phyloP scores from a whole-genome alignment of 495 filamentous ascomycete species.

The Penicillium chermesinum region DNA sequence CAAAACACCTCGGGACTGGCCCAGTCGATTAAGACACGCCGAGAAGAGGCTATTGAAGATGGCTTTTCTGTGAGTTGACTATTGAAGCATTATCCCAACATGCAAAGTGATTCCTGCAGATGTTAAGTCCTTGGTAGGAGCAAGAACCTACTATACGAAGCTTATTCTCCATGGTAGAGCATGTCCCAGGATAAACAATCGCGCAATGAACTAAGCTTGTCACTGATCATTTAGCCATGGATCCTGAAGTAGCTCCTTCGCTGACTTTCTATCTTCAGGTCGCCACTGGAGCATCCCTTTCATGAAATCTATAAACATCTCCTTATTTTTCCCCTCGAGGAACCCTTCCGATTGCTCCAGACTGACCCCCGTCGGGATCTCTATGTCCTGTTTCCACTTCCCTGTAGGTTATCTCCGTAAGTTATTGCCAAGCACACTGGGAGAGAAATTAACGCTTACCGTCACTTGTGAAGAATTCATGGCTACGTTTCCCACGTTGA shows the following conservation, averaged over 20 bases:
- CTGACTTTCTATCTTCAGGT: conserved; percentile 41
- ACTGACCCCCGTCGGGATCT: conserved; percentile 8
- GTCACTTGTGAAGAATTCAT: conserved; percentile 34
- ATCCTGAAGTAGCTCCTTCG: conserved; percentile 7
- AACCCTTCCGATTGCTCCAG: conserved; percentile 31
- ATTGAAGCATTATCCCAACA: too few species aligned
- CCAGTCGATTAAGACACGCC: too few species aligned
- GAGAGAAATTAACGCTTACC: conserved; percentile 15
- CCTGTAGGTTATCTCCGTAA: conserved; percentile 13
- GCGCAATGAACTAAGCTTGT: too few species aligned
- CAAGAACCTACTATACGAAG: too few species aligned
- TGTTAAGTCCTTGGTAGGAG: too few species aligned
- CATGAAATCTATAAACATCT: conserved; percentile 40
- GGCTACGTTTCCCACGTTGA: conserved; percentile 26
- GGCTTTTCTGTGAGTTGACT: too few species aligned
- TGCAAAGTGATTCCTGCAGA: too few species aligned
- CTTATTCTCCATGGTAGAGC: too few species aligned
- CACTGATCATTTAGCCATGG: background rate
- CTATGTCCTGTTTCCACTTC: conserved; percentile 27
- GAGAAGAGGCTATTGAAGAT: too few species aligned
- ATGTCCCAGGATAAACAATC: too few species aligned
- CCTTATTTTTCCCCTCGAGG: conserved; percentile 32
- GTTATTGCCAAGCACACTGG: background rate
- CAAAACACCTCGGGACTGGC: too few species aligned
- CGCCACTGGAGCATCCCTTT: conserved; percentile 46